A percentile compares a stretch with the other conserved stretches of the same genome.
Conservation (phyloP, 208 protist genomes). For the Leishmania tarentolae region DNA sequence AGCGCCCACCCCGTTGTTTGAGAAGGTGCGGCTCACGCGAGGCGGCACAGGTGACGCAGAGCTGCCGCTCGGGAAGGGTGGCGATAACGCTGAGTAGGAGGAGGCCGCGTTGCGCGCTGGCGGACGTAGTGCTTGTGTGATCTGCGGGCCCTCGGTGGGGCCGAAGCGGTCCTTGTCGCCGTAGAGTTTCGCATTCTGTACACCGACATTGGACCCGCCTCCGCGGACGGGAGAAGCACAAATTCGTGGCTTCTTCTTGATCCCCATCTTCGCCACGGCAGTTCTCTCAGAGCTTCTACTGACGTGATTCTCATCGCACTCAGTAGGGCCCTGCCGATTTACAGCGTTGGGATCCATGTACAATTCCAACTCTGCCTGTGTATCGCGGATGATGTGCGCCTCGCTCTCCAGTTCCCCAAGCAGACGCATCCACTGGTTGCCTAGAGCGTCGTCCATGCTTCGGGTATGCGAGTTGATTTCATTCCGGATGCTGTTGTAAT, state of each 20-base stretch:
- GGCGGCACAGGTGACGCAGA: not conserved
- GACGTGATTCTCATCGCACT: constrained; percentile 15
- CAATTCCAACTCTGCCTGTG: constrained; percentile 42
- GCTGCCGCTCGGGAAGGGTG: not conserved
- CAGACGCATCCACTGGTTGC: constrained; percentile 40
- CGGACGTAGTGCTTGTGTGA: constrained; percentile 3
- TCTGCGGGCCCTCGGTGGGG: constrained; percentile 41
- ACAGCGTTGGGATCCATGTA: constrained; percentile 17
- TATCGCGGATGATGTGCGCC: constrained; percentile 29
- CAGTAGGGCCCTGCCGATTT: constrained; percentile 9
- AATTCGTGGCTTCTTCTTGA: constrained; percentile 17
- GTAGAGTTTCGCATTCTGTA: constrained; percentile 59
- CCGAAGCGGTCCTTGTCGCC: constrained; percentile 87
- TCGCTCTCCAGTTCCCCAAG: constrained; percentile 49
- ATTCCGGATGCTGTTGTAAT: constrained; percentile 56
- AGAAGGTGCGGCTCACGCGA: constrained; percentile 13
- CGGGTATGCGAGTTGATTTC: constrained; percentile 41
- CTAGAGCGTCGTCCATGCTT: constrained; percentile 30
- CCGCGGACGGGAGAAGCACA: constrained; percentile 1
- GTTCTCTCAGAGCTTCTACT: constrained; percentile 12
- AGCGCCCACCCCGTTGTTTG: constrained; percentile 9
- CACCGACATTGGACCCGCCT: constrained; percentile 24
- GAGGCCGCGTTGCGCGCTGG: constrained; percentile 11
- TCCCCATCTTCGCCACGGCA: not conserved
- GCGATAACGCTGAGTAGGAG: not conserved